These are phyloP conservation scores for Corchorus capsularis DNA, from an alignment of 345 rosid genomes.

Conservation along the genomic window DNA sequence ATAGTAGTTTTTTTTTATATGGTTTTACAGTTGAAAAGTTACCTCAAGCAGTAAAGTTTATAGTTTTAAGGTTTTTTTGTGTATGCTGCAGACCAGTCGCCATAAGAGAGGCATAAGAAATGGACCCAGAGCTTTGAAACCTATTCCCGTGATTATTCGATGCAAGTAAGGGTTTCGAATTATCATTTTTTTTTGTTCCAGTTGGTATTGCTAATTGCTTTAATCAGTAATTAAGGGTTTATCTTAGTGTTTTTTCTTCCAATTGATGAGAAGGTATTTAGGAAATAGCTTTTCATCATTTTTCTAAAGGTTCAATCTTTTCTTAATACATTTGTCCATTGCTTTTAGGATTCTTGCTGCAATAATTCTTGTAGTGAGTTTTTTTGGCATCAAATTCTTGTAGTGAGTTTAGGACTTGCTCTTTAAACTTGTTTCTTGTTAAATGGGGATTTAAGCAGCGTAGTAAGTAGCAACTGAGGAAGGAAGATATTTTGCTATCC, in stretches of 20 bases:
- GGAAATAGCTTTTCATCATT: background rate
- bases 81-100: slow-evolving; percentile 56
- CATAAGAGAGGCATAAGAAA: slow-evolving; percentile 87
- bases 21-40: background rate
- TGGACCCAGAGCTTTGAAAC: slow-evolving; percentile 94
- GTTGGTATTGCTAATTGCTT: too few species aligned
- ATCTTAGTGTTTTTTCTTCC: too few species aligned
- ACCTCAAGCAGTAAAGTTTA: background rate
- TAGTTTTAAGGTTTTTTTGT: background rate
- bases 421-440: too few species aligned
- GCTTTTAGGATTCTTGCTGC: background rate
- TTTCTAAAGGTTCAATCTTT: background rate
- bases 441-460: too few species aligned
- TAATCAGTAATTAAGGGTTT: too few species aligned
- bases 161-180: slow-evolving; percentile 60
- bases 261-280: too few species aligned
- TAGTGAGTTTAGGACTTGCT: too few species aligned
- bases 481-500: too few species aligned
- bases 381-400: too few species aligned
- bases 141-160: slow-evolving; percentile 77
- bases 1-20: background rate
- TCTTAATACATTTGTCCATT: background rate
- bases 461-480: too few species aligned
- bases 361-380: too few species aligned
- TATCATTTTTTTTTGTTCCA: background rate